Conservation (phyloP, 225 moss, liverwort and hornwort species). For the Rhytidiadelphus loreus region DNA sequence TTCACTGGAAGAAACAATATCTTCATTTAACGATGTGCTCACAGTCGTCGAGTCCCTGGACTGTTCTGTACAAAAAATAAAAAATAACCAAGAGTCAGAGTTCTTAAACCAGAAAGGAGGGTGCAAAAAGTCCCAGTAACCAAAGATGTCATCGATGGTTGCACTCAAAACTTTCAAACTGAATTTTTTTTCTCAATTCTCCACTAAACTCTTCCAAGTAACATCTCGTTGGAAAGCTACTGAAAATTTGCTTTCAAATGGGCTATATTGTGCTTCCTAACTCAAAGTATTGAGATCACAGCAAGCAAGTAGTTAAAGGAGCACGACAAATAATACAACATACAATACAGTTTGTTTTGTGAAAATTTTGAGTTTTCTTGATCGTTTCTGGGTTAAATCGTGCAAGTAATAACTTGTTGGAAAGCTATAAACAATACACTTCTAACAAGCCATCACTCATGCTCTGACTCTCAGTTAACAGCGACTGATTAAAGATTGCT, state of each 20-base stretch:
- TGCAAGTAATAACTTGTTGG: background rate
- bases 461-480: too few relatives aligned
- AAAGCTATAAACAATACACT: background rate
- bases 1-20: background rate
- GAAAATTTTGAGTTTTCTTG: background rate
- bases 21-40: background rate
- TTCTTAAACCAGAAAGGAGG: background rate
- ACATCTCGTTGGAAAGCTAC: background rate
- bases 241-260: background rate
- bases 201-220: background rate
- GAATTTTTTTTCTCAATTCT: background rate
- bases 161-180: background rate
- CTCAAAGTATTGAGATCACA: background rate
- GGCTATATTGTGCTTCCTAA: background rate
- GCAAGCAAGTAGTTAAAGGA: background rate
- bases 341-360: background rate
- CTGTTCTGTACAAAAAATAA: slow-evolving; percentile 30
- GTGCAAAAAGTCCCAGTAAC: background rate
- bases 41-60: background rate
- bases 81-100: slow-evolving; percentile 5
- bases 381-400: background rate
- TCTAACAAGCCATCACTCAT: background rate
- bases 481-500: background rate
- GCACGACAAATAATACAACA: background rate
- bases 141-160: too few relatives aligned